Evolutionary conservation across 108 stramenopile species (phyloP).

Genomic region (Skeletonema marinoi): DNA sequence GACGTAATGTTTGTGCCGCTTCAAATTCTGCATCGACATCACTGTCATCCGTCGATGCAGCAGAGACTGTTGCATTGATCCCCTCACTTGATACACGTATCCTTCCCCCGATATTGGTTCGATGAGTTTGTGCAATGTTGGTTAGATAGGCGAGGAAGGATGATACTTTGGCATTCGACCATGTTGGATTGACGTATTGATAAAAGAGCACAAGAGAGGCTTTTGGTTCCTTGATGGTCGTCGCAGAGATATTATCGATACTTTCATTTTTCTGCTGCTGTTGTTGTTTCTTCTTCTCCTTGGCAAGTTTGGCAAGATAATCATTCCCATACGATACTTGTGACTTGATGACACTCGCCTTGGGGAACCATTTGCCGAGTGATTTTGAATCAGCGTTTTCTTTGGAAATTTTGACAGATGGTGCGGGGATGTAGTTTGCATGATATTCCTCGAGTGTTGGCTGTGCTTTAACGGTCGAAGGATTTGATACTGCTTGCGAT

Average conservation of each 20-base stretch:
- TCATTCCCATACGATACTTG: constrained; percentile 62
- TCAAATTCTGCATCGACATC: constrained; percentile 41
- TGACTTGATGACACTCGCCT: constrained; percentile 73
- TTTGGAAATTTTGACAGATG: constrained; percentile 6
- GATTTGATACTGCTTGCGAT: background rate
- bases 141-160: constrained; percentile 60
- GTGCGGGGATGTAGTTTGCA: constrained; percentile 15
- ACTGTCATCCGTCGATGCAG: constrained; percentile 20
- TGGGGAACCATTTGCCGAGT: constrained; percentile 88
- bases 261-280: constrained; percentile 7
- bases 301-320: constrained; percentile 23
- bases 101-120: constrained; percentile 71
- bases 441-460: constrained; percentile 28
- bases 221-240: constrained; percentile 30
- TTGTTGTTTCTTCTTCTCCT: constrained; percentile 4
- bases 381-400: constrained; percentile 21
- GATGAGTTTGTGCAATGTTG: constrained; percentile 47
- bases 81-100: constrained; percentile 85
- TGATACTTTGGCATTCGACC: constrained; percentile 54
- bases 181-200: constrained; percentile 72
- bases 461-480: background rate
- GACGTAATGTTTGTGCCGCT: constrained; percentile 61
- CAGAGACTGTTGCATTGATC: constrained; percentile 76
- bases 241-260: background rate
- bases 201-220: constrained; percentile 82